These are phyloP conservation scores for Penstemon barbatus DNA, from an alignment of 257 asterid species.

Conservation along the genomic window DNA sequence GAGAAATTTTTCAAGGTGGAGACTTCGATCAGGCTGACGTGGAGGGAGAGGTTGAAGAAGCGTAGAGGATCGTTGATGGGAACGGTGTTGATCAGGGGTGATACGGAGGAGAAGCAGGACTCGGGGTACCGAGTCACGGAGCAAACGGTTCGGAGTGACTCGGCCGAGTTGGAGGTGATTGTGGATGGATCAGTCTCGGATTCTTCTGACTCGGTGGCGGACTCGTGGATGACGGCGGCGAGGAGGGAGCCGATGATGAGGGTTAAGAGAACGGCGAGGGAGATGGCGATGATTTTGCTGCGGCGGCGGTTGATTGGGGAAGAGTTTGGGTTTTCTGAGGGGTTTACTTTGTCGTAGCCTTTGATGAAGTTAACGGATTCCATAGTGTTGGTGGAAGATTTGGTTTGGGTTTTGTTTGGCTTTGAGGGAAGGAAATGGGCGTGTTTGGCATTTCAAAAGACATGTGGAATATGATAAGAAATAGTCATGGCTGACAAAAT, in stretches of 20 bases:
- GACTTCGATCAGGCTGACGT: slow-evolving; percentile 41
- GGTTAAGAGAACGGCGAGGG: slow-evolving; percentile 35
- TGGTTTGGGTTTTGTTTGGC: too few relatives aligned
- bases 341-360: slow-evolving; percentile 64
- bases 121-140: slow-evolving; percentile 76
- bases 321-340: slow-evolving; percentile 29
- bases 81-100: slow-evolving; percentile 47
- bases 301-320: slow-evolving; percentile 9
- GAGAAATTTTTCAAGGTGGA: slow-evolving; percentile 37
- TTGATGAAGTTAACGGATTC: slow-evolving; percentile 28
- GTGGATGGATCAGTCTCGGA: slow-evolving; percentile 26
- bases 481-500: too few relatives aligned
- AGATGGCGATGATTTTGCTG: slow-evolving; percentile 34
- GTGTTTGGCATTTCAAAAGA: too few relatives aligned
- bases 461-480: too few relatives aligned
- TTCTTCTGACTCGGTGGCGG: slow-evolving; percentile 37
- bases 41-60: slow-evolving; percentile 74
- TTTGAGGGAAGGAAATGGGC: too few relatives aligned
- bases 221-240: slow-evolving; percentile 37
- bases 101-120: slow-evolving; percentile 66
- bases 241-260: slow-evolving; percentile 38
- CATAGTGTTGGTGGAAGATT: too few relatives aligned
- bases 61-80: slow-evolving; percentile 54
- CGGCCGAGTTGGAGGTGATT: slow-evolving; percentile 44
- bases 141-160: slow-evolving; percentile 64